Base-by-base conservation (phyloP, 306 rosid genomes). In the Dicorynia guianensis region DNA sequence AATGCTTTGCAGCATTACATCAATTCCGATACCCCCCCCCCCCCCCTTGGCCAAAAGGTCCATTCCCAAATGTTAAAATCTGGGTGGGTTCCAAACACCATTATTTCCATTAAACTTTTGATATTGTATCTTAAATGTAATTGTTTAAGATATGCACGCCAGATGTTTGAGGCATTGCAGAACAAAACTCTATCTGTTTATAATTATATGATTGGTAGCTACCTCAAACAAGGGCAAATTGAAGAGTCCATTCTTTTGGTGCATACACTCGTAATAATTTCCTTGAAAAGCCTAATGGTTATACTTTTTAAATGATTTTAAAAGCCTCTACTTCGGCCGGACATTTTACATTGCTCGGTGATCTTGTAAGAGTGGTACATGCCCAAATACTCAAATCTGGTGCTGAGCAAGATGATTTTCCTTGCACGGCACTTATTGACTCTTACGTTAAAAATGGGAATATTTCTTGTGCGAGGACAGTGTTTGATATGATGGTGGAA, bases 1-100 rank as follows among this genome's bases (percentile, higher is more conserved):
- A 76, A 76, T 25, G 60, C 89, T 61, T 77, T 95, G 53, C 97
- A 92, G 64, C 80, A 71, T 33, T 79, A 81, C 86, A 95, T 95
- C 79, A 84, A 87, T 62, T 95, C 98, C 39, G 94, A 87, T 25
- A 55, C 66, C 69, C 91, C 98, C 73, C 83, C 66, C 69, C 91
- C 98, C 73, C 83, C 82, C 30, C 74, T n/a, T 30, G 98, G 98
- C 79, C 96, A 80, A 83, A 88, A 71, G 78, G 81, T 95, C 55
- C 98, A 92, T 76, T 49, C 93, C 79, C 85, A 69, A 18, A 84
- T 95, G 76, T 84, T 95, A 14, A 95, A 95, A 90, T 40, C 95
- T 66, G 98, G 98, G 69, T 87, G 87, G 49, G 74, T 75, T 60
- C 96, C 92, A 67, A 92, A 85, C 69, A 82, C 79, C 30, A 95